Base-by-base conservation (phyloP, 2,329 filamentous ascomycete species). In the Fusarium nodosum region DNA sequence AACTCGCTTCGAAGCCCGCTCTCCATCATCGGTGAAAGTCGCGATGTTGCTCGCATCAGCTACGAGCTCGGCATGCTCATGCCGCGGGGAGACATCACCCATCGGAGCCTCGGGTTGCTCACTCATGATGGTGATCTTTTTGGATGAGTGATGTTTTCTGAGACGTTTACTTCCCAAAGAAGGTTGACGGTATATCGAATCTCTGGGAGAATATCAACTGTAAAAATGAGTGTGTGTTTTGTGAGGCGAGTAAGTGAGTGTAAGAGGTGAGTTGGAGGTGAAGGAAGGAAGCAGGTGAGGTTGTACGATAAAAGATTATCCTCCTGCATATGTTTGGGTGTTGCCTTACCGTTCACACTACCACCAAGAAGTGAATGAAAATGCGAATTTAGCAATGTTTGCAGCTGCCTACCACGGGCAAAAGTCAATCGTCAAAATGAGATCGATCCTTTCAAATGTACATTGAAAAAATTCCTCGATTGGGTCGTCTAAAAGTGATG, bases 1-100 rank as follows among this genome's bases (percentile, higher is more conserved):
- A 70, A 86, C 81, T 74, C 87, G 85, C 81, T 92, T 92, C 53
- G 85, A 79, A 39, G 86, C 83, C 61, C 85, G 83, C 70, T 81
- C 80, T 51, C 53, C 72, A 12, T 65, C 62, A 36, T 68, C 53
- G 16, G 62, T 18, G 22, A 45, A 41, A 30, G 31, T 42, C 39
- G 34, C 34, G 30, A 58, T 46, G 24, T 62, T 72, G 54, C 66
- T 54, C 34, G 74, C 62, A 52, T 65, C 58, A 51, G 69, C 67
- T 22, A 61, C 60, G 26, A 61, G 57, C 56, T 58, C 53, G 8
- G 33, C 46, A 42, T 62, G 64, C 38, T 55, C 71, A 57, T 54
- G 68, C 62, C 55, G 61, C 46, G 48, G 69, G 42, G 69, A 57
- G 44, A 71, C 60, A 39, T 65, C 69, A 31, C 51, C 59, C 71